phyloP scores from a whole-genome alignment of 257 asterid species.

The Plantago elongata region DNA sequence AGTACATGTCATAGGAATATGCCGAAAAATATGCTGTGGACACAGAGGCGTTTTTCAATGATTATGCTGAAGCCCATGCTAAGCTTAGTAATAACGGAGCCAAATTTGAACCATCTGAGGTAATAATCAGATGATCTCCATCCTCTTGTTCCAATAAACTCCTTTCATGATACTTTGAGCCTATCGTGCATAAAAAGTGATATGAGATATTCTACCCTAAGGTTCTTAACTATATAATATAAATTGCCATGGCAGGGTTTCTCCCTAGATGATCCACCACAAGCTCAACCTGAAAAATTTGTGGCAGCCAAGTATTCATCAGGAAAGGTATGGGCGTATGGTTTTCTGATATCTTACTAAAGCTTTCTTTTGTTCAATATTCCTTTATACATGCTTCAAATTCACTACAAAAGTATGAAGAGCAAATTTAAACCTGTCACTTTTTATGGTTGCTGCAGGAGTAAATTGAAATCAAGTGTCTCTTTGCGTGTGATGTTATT shows the following conservation, averaged over 20 bases:
- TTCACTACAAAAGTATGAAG: conserved; percentile 4
- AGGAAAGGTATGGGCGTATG: conserved; percentile 79
- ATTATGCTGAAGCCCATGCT: conserved; percentile 63
- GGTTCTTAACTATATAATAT: not conserved
- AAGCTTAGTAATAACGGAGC: conserved; percentile 64
- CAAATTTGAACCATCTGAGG: conserved; percentile 64
- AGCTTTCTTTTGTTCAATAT: not conserved
- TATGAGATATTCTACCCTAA: not conserved
- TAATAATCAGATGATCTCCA: conserved; percentile 9
- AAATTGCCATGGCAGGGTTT: conserved; percentile 48
- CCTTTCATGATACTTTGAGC: not conserved
- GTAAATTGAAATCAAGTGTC: conserved; percentile 55
- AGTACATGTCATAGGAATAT: conserved; percentile 34
- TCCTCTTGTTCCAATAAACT: not conserved
- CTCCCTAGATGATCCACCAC: conserved; percentile 45
- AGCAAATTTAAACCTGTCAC: conserved; percentile 26
- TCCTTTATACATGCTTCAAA: conserved; percentile 9
- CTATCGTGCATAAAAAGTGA: not conserved
- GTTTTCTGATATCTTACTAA: conserved; percentile 7
- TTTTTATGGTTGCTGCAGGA: conserved; percentile 67
- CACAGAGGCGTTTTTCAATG: conserved; percentile 56
- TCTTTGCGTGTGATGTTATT: conserved; percentile 45
- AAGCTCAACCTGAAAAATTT: conserved; percentile 8
- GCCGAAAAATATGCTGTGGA: conserved; percentile 61
- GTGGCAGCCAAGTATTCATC: conserved; percentile 84